phyloP scores from a whole-genome alignment of 1,284 basidiomycete species.

The Sporisorium graminicola region DNA sequence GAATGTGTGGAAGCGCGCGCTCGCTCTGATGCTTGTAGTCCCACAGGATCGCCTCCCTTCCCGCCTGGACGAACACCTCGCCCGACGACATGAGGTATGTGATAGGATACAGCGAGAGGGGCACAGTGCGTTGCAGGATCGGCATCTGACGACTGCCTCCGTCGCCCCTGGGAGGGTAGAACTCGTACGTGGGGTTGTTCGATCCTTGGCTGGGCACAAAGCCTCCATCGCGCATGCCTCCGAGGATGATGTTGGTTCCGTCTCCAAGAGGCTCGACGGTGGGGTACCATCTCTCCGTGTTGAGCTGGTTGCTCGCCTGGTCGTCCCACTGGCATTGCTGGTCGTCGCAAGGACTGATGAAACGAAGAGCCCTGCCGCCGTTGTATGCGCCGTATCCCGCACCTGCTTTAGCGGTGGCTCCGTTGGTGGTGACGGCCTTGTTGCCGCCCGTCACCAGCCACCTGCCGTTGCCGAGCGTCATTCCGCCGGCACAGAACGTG shows the following conservation, averaged over 20 bases:
- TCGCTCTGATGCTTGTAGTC: constrained; percentile 49
- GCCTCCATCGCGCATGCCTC: constrained; percentile 61
- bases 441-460: constrained; percentile 62
- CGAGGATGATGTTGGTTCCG: constrained; percentile 55
- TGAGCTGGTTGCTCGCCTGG: constrained; percentile 39
- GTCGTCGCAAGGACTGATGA: constrained; percentile 52
- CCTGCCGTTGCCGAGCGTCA: constrained; percentile 53
- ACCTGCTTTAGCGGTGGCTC: constrained; percentile 42
- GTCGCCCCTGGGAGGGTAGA: constrained; percentile 55
- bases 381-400: constrained; percentile 54
- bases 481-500: constrained; percentile 66
- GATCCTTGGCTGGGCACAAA: constrained; percentile 53
- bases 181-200: constrained; percentile 64
- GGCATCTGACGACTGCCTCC: constrained; percentile 35
- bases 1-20: constrained; percentile 50
- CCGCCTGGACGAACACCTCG: constrained; percentile 59
- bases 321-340: constrained; percentile 54
- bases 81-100: constrained; percentile 60
- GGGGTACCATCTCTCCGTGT: constrained; percentile 64
- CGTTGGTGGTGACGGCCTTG: constrained; percentile 56
- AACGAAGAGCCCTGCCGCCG: constrained; percentile 57
- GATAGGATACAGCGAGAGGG: constrained; percentile 62
- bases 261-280: constrained; percentile 60
- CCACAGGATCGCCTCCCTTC: constrained; percentile 57
- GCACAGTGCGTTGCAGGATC: constrained; percentile 53